phyloP scores from a whole-genome alignment of 2,329 filamentous ascomycete genomes.

The Neopestalotiopsis sp. region DNA sequence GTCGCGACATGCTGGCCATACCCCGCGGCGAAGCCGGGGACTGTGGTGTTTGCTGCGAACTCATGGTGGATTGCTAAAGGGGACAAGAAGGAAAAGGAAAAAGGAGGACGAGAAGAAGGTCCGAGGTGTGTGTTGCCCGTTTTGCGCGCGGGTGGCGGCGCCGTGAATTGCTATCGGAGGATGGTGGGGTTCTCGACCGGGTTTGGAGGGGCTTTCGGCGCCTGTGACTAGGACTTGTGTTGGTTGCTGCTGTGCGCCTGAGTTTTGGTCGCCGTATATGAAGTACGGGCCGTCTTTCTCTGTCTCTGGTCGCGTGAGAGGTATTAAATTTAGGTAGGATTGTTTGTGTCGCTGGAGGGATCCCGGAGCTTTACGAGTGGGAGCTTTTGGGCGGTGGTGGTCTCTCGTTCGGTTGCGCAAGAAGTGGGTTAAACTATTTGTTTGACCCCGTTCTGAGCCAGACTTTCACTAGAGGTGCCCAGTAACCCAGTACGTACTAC shows the following conservation, averaged over 20 bases:
- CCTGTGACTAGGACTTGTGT: background rate
- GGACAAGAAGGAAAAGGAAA: background rate
- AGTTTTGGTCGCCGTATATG: background rate
- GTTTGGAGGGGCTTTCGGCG: background rate
- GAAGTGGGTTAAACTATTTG: background rate
- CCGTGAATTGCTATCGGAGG: background rate
- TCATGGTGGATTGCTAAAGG: background rate
- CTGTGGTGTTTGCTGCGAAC: slow-evolving; percentile 2
- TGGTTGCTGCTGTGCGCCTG: background rate
- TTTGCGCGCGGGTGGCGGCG: background rate
- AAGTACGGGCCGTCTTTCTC: background rate
- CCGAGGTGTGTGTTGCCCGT: background rate
- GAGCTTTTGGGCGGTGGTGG: background rate
- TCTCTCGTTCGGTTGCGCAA: background rate
- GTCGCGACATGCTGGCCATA: slow-evolving; percentile 47
- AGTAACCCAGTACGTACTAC: too few species aligned
- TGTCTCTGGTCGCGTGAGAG: background rate
- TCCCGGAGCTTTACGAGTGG: background rate
- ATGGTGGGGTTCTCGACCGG: slow-evolving; percentile 2
- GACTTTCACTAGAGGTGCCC: too few species aligned
- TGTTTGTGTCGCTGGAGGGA: background rate
- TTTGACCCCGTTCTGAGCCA: too few species aligned
- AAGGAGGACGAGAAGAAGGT: background rate
- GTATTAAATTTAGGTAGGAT: background rate
- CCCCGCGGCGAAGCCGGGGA: slow-evolving; percentile 29